These are phyloP conservation scores for Laguncularia racemosa DNA, from an alignment of 345 rosid genomes.

Conservation along the genomic window DNA sequence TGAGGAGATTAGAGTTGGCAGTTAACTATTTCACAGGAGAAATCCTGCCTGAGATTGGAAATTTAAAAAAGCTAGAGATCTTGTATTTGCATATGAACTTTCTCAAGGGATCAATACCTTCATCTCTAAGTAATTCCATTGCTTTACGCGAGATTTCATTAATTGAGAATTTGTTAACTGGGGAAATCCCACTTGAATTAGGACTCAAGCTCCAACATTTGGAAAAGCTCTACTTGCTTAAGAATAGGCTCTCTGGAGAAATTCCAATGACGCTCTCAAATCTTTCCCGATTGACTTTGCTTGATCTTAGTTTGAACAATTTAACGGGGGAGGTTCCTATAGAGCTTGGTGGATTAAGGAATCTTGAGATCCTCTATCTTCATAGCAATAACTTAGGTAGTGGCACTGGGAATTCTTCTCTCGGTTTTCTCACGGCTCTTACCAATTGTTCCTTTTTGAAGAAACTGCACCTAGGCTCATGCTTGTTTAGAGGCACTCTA, in stretches of 20 bases:
- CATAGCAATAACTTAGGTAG: constrained; percentile 8
- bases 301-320: constrained; percentile 8
- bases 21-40: background rate
- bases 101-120: constrained; percentile 7
- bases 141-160: background rate
- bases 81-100: constrained; percentile 7
- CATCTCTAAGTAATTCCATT: constrained; percentile 7
- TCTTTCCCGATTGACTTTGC: constrained; percentile 10
- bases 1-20: background rate
- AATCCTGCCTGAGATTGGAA: background rate
- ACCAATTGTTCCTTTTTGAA: constrained; percentile 6
- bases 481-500: constrained; percentile 5
- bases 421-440: constrained; percentile 9
- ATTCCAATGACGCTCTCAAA: constrained; percentile 10
- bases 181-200: constrained; percentile 4
- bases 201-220: constrained; percentile 10
- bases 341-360: constrained; percentile 10
- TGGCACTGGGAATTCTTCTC: constrained; percentile 1
- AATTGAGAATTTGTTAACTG: constrained; percentile 4
- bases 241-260: constrained; percentile 3
- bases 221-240: background rate
- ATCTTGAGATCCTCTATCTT: constrained; percentile 12
- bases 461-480: constrained; percentile 13
- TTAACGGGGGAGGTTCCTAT: constrained; percentile 8
- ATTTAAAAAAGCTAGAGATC: constrained; percentile 4